Conservation (phyloP, 2,329 filamentous ascomycete species). For the Sphaceloma murrayae region DNA sequence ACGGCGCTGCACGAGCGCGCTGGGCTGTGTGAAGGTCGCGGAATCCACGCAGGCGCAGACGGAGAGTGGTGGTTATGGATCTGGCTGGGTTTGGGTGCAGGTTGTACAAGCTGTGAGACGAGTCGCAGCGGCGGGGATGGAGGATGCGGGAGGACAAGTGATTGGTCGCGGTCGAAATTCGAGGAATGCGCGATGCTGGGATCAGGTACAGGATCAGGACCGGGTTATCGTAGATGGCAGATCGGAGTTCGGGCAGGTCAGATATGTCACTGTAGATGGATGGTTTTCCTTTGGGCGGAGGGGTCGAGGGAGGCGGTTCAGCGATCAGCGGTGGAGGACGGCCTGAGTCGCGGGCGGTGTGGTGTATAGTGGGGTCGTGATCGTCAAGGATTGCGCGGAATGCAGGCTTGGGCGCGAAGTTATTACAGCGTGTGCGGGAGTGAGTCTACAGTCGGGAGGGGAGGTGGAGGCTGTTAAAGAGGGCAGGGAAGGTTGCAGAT, state of each 20-base stretch:
- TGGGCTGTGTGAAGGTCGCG: not conserved
- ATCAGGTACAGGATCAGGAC: not conserved
- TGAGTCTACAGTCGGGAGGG: too few species aligned
- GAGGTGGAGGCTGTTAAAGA: not conserved
- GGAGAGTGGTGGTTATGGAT: too few species aligned
- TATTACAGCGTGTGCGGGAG: too few species aligned
- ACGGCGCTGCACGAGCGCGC: too few species aligned
- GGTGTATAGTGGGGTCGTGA: conserved; percentile 9
- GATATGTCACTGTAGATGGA: not conserved
- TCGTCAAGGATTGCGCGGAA: conserved; percentile 15
- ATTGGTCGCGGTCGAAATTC: conserved; percentile 2
- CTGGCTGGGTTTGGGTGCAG: too few species aligned
- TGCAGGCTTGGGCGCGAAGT: not conserved
- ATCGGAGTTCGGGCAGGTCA: not conserved
- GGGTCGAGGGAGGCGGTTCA: conserved; percentile 1
- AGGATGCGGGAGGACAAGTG: conserved; percentile 1
- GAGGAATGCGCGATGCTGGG: not conserved
- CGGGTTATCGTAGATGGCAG: not conserved
- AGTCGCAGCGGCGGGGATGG: conserved; percentile 7
- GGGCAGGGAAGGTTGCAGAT: conserved; percentile 9
- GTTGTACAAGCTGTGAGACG: not conserved
- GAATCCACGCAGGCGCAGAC: not conserved
- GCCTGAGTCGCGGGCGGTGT: conserved; percentile 13
- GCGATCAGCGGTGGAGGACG: conserved; percentile 13
- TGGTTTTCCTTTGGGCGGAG: conserved; percentile 2